Evolutionary conservation across 176 grass and related monocot species (phyloP), one percentile per base, ranked within the genome.

Genomic region (Puccinellia tenuiflora): DNA sequence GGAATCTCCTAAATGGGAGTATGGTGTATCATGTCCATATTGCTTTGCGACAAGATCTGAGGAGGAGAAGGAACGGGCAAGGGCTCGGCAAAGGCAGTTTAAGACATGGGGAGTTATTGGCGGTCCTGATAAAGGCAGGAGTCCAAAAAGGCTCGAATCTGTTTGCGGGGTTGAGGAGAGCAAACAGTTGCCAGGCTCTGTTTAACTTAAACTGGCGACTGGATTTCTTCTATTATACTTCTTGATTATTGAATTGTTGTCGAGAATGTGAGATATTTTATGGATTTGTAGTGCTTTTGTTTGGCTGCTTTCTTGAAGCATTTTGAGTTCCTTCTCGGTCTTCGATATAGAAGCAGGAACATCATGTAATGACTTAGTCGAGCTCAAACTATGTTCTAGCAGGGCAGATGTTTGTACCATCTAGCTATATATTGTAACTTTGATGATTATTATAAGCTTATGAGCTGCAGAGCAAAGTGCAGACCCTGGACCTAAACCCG

Each of bases 51-150:
- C 54, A 1, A 98, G 93, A 82, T 87, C 92, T 2, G 77, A 85
- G 59, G 96, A 93, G 59, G 96, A 98, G 69, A 98, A 93, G 26
- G 87, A 95, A 57, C 85, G 96, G 40, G 92, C 96, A 25, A 84
- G 92, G 73, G 91, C 96, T 38, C 81, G 96, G 63, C 96, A 98
- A 55, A 83, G 74, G 56, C 96, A 95, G 84, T 95, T 98, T 47
- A 56, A 92, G 80, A 77, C 89, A 10, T 98, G 91, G 91, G 93
- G 93, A 62, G 83, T 98, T 52, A 90, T 98, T 15, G 96, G 96
- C 1, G 93, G 96, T 13, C 96, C 92, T 61, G 92, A 95, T 68
- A 98, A 95, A 79, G 96, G 96, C 33, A 94, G 76, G 76, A 84
- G 77, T 57, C 76, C 63, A 1, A 76, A 42, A 72, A 76, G 40